phyloP scores from a whole-genome alignment of 163 green algal species.

The Prototheca cutis region DNA sequence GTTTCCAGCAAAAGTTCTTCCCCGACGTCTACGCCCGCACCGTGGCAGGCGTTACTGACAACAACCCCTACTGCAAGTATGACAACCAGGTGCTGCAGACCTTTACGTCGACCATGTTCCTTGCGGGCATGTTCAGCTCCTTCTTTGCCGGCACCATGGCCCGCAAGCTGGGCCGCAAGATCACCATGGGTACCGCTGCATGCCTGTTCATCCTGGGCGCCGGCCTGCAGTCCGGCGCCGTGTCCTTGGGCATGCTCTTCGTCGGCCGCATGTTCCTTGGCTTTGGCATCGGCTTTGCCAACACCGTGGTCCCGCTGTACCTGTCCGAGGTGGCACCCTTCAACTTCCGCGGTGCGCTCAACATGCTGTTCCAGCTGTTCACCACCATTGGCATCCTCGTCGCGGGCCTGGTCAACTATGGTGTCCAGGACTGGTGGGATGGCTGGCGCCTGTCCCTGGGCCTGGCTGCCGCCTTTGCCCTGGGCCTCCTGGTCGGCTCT shows the following conservation, averaged over 20 bases:
- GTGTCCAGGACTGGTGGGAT: conserved; percentile 23
- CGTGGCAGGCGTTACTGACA: background rate
- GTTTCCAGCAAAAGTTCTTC: conserved; percentile 45
- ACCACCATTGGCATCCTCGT: conserved; percentile 23
- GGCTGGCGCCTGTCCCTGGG: conserved; percentile 44
- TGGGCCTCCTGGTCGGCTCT: conserved; percentile 22
- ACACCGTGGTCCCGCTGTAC: conserved; percentile 22
- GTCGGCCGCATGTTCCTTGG: conserved; percentile 52
- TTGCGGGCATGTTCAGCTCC: conserved; percentile 20
- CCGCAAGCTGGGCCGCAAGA: conserved; percentile 28
- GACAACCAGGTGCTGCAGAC: conserved; percentile 27
- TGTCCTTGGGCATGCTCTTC: conserved; percentile 45
- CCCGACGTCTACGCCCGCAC: conserved; percentile 9
- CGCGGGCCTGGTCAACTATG: conserved; percentile 18
- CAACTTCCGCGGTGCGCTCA: conserved; percentile 35
- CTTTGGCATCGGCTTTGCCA: conserved; percentile 50
- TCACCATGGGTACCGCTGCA: conserved; percentile 29
- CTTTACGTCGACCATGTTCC: conserved; percentile 33
- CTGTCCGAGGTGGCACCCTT: conserved; percentile 22
- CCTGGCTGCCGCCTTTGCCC: conserved; percentile 21
- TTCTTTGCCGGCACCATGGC: conserved; percentile 7
- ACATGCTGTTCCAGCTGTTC: conserved; percentile 59
- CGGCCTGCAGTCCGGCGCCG: conserved; percentile 30
- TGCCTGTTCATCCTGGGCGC: conserved; percentile 39
- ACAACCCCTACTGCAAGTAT: conserved; percentile 29